phyloP scores from a whole-genome alignment of 805 yeast species.

The Starmerella vaccinii region DNA sequence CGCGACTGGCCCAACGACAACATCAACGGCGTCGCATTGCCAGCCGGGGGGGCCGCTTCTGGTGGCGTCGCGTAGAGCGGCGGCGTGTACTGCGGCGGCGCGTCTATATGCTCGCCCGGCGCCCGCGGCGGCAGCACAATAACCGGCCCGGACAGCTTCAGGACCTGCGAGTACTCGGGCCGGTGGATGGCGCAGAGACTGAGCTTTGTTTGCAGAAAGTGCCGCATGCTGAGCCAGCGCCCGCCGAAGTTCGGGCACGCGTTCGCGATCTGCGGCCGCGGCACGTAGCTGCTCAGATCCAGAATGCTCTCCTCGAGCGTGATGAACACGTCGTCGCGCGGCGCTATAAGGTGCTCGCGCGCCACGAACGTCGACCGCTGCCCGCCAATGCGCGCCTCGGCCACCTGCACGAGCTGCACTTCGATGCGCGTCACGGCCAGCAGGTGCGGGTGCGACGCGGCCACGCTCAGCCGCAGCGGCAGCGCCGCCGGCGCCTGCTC shows the following conservation, averaged over 20 bases:
- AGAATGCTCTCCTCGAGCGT: neutral
- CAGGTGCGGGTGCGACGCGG: slow-evolving; percentile 7
- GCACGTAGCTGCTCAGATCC: slow-evolving; percentile 11
- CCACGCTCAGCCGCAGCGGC: slow-evolving; percentile 9
- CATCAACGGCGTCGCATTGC: neutral
- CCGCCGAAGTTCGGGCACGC: slow-evolving; percentile 16
- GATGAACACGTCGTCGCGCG: neutral
- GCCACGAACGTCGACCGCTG: neutral
- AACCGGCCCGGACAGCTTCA: slow-evolving; percentile 1
- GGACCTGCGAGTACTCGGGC: neutral
- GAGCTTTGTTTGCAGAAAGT: slow-evolving; percentile 4
- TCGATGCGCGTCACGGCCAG: slow-evolving; percentile 3
- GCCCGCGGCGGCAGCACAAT: slow-evolving; percentile 5
- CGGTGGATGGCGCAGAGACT: slow-evolving; percentile 1
- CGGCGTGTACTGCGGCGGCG: slow-evolving; percentile 17
- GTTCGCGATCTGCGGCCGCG: slow-evolving; percentile 4
- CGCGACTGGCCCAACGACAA: neutral
- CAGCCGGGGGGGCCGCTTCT: too few relatives aligned
- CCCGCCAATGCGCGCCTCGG: slow-evolving; percentile 4
- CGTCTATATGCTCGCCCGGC: slow-evolving; percentile 1
- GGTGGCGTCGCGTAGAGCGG: too few relatives aligned
- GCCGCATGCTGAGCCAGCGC: slow-evolving; percentile 15
- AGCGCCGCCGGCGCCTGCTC: slow-evolving; percentile 7
- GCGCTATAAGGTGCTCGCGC: neutral
- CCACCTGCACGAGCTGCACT: slow-evolving; percentile 6